These are phyloP conservation scores for Orbilia oligospora DNA, from an alignment of 2,329 filamentous ascomycete genomes.

Conservation along the genomic window DNA sequence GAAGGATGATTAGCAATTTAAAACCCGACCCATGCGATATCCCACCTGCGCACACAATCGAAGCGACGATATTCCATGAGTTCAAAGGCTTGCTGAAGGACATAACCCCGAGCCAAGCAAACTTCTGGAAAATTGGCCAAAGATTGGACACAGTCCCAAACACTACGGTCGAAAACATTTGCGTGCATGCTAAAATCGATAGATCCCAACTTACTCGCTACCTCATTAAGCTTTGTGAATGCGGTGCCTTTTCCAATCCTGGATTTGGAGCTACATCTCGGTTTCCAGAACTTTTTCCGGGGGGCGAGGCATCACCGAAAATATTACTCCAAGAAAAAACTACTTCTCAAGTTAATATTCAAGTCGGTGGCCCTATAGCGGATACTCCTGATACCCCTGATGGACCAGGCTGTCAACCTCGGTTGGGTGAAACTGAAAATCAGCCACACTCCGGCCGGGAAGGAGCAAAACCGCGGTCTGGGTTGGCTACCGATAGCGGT, in stretches of 20 bases:
- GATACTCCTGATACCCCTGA: not conserved
- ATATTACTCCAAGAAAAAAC: no score
- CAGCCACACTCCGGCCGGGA: no score
- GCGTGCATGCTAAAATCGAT: not conserved
- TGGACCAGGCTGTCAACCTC: not conserved
- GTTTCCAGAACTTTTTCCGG: not conserved
- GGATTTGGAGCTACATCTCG: no score
- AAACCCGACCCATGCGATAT: not conserved
- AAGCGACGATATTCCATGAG: not conserved
- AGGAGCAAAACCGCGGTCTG: no score
- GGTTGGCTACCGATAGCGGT: not conserved
- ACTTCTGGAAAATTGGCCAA: not conserved
- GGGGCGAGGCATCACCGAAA: not conserved
- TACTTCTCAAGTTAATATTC: not conserved
- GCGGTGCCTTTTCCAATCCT: not conserved
- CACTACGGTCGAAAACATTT: not conserved
- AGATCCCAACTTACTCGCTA: not conserved
- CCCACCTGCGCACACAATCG: not conserved
- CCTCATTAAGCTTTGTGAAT: constrained; percentile 1
- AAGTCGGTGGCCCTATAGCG: not conserved
- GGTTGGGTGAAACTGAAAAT: not conserved
- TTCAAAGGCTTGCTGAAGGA: not conserved
- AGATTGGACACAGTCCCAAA: not conserved
- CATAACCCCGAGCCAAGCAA: not conserved
- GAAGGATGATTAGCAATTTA: not conserved